phyloP scores from a whole-genome alignment of 1,284 basidiomycete genomes.

The Phenoliferia sp. region DNA sequence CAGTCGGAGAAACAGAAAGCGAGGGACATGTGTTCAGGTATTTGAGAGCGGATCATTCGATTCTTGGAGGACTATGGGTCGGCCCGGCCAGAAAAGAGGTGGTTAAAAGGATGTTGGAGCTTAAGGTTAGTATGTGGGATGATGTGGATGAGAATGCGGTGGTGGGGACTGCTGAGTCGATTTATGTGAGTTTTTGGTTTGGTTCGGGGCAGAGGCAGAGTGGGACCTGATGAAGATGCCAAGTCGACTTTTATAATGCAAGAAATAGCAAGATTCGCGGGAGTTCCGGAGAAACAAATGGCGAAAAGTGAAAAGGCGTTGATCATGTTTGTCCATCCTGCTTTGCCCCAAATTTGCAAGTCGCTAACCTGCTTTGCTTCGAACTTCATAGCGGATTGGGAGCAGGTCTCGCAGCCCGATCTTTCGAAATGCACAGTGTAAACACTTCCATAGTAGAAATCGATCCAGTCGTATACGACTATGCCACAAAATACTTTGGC shows the following conservation, averaged over 20 bases:
- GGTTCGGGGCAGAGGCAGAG: conserved; percentile 52
- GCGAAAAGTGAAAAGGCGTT: conserved; percentile 62
- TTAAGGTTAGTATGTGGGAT: conserved; percentile 31
- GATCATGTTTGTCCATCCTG: conserved; percentile 37
- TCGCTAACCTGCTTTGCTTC: neutral
- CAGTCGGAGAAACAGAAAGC: conserved; percentile 61
- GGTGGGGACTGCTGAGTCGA: conserved; percentile 43
- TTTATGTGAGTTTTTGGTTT: conserved; percentile 39
- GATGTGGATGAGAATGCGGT: conserved; percentile 12
- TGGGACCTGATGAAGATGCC: conserved; percentile 35
- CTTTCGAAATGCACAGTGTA: conserved; percentile 63
- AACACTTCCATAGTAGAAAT: conserved; percentile 73
- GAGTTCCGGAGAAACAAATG: conserved; percentile 43
- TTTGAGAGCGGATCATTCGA: conserved; percentile 77
- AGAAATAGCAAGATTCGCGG: conserved; percentile 67
- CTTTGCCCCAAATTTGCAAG: neutral
- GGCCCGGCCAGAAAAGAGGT: conserved; percentile 37
- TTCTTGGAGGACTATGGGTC: conserved; percentile 84
- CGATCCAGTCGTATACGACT: conserved; percentile 79
- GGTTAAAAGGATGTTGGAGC: conserved; percentile 47
- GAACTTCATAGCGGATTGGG: conserved; percentile 66
- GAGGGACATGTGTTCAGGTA: conserved; percentile 62
- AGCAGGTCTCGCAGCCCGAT: conserved; percentile 68
- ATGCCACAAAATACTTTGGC: conserved; percentile 69
- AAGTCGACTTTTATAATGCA: conserved; percentile 80